Percentiles rank a stretch among this genome's conserved stretches.
phyloP scores from a whole-genome alignment of 2,329 filamentous ascomycete species.

The Phaeosphaeria sp. region DNA sequence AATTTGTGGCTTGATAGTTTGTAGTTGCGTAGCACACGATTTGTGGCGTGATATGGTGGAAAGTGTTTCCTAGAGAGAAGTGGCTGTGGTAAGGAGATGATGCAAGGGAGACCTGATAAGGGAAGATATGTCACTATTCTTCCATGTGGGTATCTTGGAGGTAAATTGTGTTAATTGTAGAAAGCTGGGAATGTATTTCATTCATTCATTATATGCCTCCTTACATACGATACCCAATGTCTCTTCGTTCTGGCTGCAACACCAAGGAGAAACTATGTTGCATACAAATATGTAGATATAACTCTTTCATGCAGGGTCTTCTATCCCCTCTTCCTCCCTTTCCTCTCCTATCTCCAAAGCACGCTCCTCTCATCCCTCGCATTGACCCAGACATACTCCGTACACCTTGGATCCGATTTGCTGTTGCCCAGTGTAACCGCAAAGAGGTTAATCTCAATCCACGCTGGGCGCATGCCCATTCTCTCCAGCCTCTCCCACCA shows the following conservation, averaged over 20 bases:
- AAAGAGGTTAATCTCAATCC: conserved; percentile 44
- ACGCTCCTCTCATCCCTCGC: conserved; percentile 35
- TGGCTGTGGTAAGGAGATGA: too few relatives aligned
- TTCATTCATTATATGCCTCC: not conserved
- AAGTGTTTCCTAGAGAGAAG: too few relatives aligned
- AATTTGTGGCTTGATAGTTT: too few relatives aligned
- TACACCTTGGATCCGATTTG: conserved; percentile 39
- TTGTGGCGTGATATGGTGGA: too few relatives aligned
- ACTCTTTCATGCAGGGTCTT: not conserved
- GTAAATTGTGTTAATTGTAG: not conserved
- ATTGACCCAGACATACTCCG: conserved; percentile 45
- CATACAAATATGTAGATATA: not conserved
- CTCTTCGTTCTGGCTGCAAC: not conserved
- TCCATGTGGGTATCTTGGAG: too few relatives aligned
- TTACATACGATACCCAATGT: not conserved
- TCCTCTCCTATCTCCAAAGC: conserved; percentile 26
- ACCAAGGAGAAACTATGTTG: not conserved
- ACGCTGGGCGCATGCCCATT: conserved; percentile 44
- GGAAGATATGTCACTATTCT: too few relatives aligned
- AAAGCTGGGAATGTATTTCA: not conserved
- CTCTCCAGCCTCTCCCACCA: conserved; percentile 44
- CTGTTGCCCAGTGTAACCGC: conserved; percentile 32
- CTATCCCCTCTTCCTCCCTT: not conserved
- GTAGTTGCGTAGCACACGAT: too few relatives aligned
- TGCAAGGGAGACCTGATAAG: too few relatives aligned